Evolutionary conservation across 768 basidiomycete species (phyloP).

Genomic region (Tricholoma flavovirens): DNA sequence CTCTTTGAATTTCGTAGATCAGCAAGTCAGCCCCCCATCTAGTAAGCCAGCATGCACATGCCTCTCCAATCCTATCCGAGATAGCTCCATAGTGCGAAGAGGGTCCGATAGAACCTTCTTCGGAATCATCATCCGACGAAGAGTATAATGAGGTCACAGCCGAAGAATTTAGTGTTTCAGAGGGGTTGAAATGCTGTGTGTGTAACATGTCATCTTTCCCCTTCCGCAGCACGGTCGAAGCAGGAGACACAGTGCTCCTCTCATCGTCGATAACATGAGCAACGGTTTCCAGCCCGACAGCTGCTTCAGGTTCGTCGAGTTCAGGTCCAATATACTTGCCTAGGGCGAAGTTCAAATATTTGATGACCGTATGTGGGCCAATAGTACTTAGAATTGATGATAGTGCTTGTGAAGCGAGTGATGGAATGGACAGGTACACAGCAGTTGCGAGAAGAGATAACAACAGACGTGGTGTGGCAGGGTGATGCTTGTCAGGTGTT

Average conservation of each 20-base stretch:
- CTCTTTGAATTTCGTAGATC: slow-evolving; percentile 46
- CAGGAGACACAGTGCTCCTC: slow-evolving; percentile 8
- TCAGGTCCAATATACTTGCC: slow-evolving; percentile 54
- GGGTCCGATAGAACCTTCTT: slow-evolving; percentile 20
- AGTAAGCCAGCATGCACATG: slow-evolving; percentile 80
- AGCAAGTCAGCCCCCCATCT: slow-evolving; percentile 84
- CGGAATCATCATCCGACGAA: slow-evolving; percentile 15
- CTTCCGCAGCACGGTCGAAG: background rate
- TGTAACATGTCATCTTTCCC: background rate
- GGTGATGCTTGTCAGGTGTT: slow-evolving; percentile 54
- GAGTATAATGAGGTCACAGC: slow-evolving; percentile 10
- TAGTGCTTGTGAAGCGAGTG: slow-evolving; percentile 71
- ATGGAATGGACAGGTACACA: slow-evolving; percentile 78
- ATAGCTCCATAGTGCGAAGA: slow-evolving; percentile 80
- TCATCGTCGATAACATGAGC: slow-evolving; percentile 45
- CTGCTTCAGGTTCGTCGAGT: slow-evolving; percentile 47
- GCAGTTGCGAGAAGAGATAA: slow-evolving; percentile 84
- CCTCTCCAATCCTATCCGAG: slow-evolving; percentile 88
- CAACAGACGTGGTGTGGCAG: slow-evolving; percentile 74
- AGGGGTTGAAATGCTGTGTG: background rate
- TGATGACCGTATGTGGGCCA: slow-evolving; percentile 69
- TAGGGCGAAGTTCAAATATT: slow-evolving; percentile 78
- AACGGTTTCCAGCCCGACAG: slow-evolving; percentile 65
- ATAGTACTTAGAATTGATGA: slow-evolving; percentile 64
- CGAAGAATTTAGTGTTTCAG: slow-evolving; percentile 1